Percentiles rank a stretch among this genome's conserved stretches.
phyloP scores from a whole-genome alignment of 345 rosid species.

The Pelargonium nanum region DNA sequence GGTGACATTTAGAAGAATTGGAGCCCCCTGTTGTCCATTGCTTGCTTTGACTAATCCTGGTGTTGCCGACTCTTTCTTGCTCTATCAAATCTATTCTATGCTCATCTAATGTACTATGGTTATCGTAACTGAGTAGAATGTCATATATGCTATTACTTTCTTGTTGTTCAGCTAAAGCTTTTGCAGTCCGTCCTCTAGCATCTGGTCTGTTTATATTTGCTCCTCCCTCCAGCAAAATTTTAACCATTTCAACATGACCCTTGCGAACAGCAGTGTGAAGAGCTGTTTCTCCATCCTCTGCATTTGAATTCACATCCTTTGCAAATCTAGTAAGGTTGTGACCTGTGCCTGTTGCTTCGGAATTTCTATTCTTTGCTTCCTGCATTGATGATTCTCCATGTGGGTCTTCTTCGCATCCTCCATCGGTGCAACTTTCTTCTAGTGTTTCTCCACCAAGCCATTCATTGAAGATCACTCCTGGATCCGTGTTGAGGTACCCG shows the following conservation, averaged over 20 bases:
- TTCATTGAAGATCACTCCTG: conserved; percentile 21
- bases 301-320: conserved; percentile 15
- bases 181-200: conserved; percentile 38
- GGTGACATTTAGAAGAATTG: conserved; percentile 13
- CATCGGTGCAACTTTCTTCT: conserved; percentile 17
- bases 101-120: conserved; percentile 27
- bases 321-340: conserved; percentile 9
- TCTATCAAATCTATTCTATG: conserved; percentile 34
- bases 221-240: conserved; percentile 42
- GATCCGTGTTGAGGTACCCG: conserved; percentile 22
- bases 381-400: conserved; percentile 16
- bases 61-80: conserved; percentile 21
- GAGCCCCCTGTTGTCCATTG: conserved; percentile 15
- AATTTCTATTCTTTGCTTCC: conserved; percentile 14
- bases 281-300: conserved; percentile 33
- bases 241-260: conserved; percentile 46
- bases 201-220: conserved; percentile 36
- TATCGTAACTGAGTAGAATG: conserved; percentile 35
- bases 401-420: conserved; percentile 21
- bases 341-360: conserved; percentile 17
- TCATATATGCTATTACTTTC: conserved; percentile 41
- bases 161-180: conserved; percentile 40
- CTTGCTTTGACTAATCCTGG: conserved; percentile 15
- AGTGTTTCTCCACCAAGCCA: conserved; percentile 28
- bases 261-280: conserved; percentile 38